Percentiles rank a stretch among this genome's conserved stretches.
phyloP scores from a whole-genome alignment of 345 rosid genomes.

The Draba incana region DNA sequence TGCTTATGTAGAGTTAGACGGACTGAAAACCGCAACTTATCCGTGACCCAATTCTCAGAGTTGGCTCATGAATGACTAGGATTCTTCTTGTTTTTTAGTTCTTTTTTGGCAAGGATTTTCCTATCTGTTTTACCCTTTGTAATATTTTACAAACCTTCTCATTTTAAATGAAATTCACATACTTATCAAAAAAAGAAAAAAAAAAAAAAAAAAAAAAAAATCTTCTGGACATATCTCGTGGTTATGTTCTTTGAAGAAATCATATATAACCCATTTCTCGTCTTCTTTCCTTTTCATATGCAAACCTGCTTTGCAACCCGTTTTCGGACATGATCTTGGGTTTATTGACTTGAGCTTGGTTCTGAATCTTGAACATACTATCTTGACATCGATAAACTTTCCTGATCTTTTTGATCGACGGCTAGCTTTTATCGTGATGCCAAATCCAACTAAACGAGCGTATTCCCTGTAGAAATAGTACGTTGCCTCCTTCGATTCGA shows the following conservation, averaged over 20 bases:
- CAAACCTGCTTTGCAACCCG: slow-evolving; percentile 40
- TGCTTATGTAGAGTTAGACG: too few species aligned
- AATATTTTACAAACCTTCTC: too few species aligned
- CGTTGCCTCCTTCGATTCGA: slow-evolving; percentile 40
- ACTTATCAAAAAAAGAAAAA: too few species aligned
- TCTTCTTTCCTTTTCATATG: slow-evolving; percentile 42
- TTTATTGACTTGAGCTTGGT: slow-evolving; percentile 34
- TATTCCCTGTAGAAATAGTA: slow-evolving; percentile 42
- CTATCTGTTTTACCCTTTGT: too few species aligned
- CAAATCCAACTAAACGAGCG: slow-evolving; percentile 41
- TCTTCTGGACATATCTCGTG: slow-evolving; percentile 42
- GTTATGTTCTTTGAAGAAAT: slow-evolving; percentile 40
- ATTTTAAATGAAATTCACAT: too few species aligned
- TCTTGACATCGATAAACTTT: slow-evolving; percentile 44
- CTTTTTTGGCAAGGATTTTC: too few species aligned
- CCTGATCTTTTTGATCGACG: slow-evolving; percentile 39
- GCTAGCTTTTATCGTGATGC: slow-evolving; percentile 43
- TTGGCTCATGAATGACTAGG: too few species aligned
- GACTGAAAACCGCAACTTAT: too few species aligned
- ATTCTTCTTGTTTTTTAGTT: too few species aligned
- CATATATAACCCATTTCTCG: slow-evolving; percentile 39
- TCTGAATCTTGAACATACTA: slow-evolving; percentile 41
- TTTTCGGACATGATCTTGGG: slow-evolving; percentile 40
- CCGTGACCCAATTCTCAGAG: too few species aligned
- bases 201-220: too few species aligned